Evolutionary conservation across 352 stramenopile species (phyloP), one percentile per base, ranked within the genome.

Genomic region (Phytopythium delawarense): DNA sequence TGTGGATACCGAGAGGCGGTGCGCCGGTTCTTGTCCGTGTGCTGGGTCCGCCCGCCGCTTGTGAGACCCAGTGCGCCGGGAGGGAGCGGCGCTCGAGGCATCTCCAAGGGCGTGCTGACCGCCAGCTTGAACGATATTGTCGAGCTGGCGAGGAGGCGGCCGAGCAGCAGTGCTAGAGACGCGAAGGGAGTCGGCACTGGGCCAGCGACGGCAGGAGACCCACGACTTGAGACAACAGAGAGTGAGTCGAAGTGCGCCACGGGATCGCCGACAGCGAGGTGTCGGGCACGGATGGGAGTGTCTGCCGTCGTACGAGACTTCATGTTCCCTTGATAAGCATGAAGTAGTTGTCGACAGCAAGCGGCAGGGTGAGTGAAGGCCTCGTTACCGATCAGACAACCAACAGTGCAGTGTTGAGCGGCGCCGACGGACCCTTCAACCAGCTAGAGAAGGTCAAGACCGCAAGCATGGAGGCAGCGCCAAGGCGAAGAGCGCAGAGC

Each of bases 101-200:
- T 58, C 4, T 7, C n/a, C n/a, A 45, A 34, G 34, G 18, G 20
- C 34, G 30, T 58, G 52, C 30, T 57, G 32, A 8, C 28, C 21
- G 52, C 32, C 4, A 45, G 52, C 30, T n/a, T 58, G 52, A 58
- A 32, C 20, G 32, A 58, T n/a, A 48, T 46, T 21, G 52, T 58
- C 46, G 6, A 6, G 12, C 25, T 53, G 46, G 46, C 46, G 23
- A 35, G 21, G 30, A 13, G 46, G 8, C 21, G 34, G 25, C 25
- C 23, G 23, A 11, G 11, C 46, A 11, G 25, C 21, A n/a, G 1
- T 7, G 7, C 34, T 35, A 9, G 34, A 2, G 25, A 8, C 18
- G 32, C 32, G 32, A 57, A 57, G 16, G 16, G 20, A 32, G 15
- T 16, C 13, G 9, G 34, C 18, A n/a, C 7, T 48, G 42, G 6